These are phyloP conservation scores for Annulohypoxylon moriforme DNA, from an alignment of 495 filamentous ascomycete species.

Conservation along the genomic window DNA sequence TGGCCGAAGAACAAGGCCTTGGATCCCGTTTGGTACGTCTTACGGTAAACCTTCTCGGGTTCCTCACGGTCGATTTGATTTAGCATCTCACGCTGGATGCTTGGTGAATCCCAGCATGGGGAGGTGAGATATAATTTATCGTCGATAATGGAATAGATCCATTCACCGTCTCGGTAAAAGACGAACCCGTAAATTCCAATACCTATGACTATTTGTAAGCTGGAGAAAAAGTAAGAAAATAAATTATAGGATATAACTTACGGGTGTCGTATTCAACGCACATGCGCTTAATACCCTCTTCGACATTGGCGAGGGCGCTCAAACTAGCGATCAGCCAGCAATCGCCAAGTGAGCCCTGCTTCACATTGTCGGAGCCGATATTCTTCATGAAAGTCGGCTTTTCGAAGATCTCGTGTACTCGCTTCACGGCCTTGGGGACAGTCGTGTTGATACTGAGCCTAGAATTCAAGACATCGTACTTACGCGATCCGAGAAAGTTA, in stretches of 20 bases:
- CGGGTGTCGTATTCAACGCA: conserved; percentile 81
- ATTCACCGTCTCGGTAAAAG: conserved; percentile 93
- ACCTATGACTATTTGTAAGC: conserved; percentile 45
- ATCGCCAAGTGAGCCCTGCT: conserved; percentile 84
- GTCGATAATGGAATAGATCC: conserved; percentile 93
- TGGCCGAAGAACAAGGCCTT: conserved; percentile 90
- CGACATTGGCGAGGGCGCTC: conserved; percentile 82
- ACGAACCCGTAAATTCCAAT: conserved; percentile 97
- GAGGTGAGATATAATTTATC: conserved; percentile 82
- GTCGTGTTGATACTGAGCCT: conserved; percentile 54
- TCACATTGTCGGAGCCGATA: conserved; percentile 80
- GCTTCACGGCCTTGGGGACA: conserved; percentile 73
- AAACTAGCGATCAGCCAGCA: conserved; percentile 96
- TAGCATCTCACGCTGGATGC: conserved; percentile 63
- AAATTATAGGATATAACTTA: conserved; percentile 26
- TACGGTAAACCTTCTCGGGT: conserved; percentile 80
- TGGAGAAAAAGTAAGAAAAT: neutral
- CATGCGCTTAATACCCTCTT: conserved; percentile 78
- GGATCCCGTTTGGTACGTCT: conserved; percentile 81
- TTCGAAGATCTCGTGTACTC: conserved; percentile 87
- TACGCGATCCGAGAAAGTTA: conserved; percentile 57
- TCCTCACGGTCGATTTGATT: conserved; percentile 71
- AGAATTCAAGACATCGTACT: conserved; percentile 56
- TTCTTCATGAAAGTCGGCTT: conserved; percentile 85
- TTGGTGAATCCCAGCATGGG: conserved; percentile 78